A percentile compares a stretch with the other conserved stretches of the same genome.
Evolutionary conservation across 225 moss, liverwort and hornwort species (phyloP).

Genomic region (Bryoerythrophyllum caledonicum): DNA sequence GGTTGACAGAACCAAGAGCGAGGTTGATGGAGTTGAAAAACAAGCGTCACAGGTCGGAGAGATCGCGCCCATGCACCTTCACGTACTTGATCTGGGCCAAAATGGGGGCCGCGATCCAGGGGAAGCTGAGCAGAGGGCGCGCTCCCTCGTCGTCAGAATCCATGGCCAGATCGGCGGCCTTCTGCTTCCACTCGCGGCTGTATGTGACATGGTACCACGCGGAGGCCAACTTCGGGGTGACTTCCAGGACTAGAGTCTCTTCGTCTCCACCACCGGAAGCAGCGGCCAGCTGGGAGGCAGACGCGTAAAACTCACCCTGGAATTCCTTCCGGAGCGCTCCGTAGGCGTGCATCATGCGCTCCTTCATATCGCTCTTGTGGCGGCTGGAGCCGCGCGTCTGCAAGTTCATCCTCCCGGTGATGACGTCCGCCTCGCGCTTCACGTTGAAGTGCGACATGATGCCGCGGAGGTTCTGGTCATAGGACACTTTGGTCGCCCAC

Average conservation of each 20-base stretch:
- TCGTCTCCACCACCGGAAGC: constrained; percentile 6
- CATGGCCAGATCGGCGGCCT: constrained; percentile 25
- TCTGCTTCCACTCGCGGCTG: constrained; percentile 55
- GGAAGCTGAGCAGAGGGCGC: constrained; percentile 52
- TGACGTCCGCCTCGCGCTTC: constrained; percentile 63
- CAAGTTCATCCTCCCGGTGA: constrained; percentile 53
- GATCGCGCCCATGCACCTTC: constrained; percentile 15
- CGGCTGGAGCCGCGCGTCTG: constrained; percentile 28
- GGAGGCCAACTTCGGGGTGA: constrained; percentile 63
- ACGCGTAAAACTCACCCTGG: constrained; percentile 33
- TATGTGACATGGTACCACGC: constrained; percentile 94
- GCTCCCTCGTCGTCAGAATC: constrained; percentile 32
- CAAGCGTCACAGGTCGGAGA: not conserved
- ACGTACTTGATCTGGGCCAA: constrained; percentile 41
- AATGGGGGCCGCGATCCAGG: constrained; percentile 53
- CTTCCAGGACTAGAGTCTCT: not conserved
- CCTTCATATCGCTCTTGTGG: constrained; percentile 49
- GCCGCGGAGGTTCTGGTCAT: constrained; percentile 64
- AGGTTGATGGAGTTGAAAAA: not conserved
- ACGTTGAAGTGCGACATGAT: constrained; percentile 75
- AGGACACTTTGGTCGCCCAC: constrained; percentile 56
- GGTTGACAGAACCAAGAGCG: not conserved
- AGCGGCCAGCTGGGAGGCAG: constrained; percentile 12
- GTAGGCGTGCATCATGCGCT: constrained; percentile 55
- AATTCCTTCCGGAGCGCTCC: constrained; percentile 56